These are phyloP conservation scores for Globisporangium barbulae DNA, from an alignment of 352 stramenopile genomes.

Conservation along the genomic window DNA sequence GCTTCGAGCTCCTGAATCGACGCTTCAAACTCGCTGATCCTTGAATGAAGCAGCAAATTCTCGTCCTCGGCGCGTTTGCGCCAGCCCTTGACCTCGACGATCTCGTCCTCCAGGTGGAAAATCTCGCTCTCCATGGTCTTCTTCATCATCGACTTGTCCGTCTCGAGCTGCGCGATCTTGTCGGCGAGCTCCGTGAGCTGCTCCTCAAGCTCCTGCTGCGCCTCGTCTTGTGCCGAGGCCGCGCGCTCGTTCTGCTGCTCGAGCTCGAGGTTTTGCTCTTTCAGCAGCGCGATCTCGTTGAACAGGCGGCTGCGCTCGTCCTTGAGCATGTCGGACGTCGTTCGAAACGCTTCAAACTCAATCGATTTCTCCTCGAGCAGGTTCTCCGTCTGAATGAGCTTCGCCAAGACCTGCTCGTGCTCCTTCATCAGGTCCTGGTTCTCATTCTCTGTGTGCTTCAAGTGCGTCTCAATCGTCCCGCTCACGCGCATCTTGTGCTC, in stretches of 20 bases:
- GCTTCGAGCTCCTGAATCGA: constrained; percentile 30
- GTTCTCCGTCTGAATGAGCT: constrained; percentile 43
- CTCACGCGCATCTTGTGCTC: constrained; percentile 55
- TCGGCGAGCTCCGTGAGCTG: constrained; percentile 55
- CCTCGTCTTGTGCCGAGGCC: constrained; percentile 41
- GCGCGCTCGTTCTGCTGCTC: constrained; percentile 40
- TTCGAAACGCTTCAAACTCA: constrained; percentile 58
- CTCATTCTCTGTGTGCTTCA: constrained; percentile 40
- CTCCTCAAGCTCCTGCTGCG: constrained; percentile 50
- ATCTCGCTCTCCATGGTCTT: constrained; percentile 17
- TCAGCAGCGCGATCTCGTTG: constrained; percentile 51
- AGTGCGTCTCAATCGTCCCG: constrained; percentile 45
- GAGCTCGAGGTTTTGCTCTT: constrained; percentile 42
- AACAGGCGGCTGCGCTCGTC: constrained; percentile 51
- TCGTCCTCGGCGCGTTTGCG: constrained; percentile 46
- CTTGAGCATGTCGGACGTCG: constrained; percentile 58
- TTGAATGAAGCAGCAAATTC: constrained; percentile 34
- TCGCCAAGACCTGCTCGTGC: constrained; percentile 38
- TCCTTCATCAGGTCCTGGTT: constrained; percentile 47
- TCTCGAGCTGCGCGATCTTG: constrained; percentile 57
- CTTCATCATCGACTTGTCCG: constrained; percentile 32
- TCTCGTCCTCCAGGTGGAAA: constrained; percentile 35
- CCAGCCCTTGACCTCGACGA: constrained; percentile 43
- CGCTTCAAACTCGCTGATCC: constrained; percentile 33
- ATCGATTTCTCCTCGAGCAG: constrained; percentile 62